Conservation (phyloP, 78 protist genomes). For the Polysphondylium violaceum region DNA sequence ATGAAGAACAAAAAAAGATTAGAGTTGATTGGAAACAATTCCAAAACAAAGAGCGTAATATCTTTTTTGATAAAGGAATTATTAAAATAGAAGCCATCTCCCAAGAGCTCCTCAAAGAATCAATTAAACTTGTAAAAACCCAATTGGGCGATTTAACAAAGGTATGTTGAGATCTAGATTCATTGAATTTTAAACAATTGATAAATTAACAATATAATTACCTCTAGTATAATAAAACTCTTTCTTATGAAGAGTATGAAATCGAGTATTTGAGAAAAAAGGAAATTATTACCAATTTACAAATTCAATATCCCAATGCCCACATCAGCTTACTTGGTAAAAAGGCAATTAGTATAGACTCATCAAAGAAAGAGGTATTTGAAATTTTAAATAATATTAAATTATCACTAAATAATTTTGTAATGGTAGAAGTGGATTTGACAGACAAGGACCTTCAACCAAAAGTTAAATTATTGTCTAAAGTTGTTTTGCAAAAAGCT, state of each 20-base stretch:
- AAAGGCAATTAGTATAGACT: not conserved
- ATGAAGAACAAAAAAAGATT: not conserved
- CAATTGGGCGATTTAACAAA: not conserved
- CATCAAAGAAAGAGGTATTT: not conserved
- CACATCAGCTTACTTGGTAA: not conserved
- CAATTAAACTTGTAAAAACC: not conserved
- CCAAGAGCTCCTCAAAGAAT: not conserved
- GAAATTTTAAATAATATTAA: not conserved
- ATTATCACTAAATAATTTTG: not conserved
- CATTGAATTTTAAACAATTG: too few relatives aligned
- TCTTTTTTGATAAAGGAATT: not conserved
- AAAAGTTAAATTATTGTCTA: not conserved
- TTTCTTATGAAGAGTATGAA: not conserved
- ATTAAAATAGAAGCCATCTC: constrained; percentile 11
- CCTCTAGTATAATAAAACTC: not conserved
- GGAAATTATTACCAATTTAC: not conserved
- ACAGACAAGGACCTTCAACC: not conserved
- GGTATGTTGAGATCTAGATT: not conserved
- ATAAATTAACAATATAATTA: too few relatives aligned
- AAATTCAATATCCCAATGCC: not conserved
- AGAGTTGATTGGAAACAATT: not conserved
- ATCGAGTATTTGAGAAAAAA: not conserved
- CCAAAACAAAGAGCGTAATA: not conserved
- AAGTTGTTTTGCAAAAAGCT: not conserved
- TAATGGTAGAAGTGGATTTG: not conserved